These are phyloP conservation scores for Xylaria sp. DNA, from an alignment of 2,329 filamentous ascomycete species.

Conservation along the genomic window DNA sequence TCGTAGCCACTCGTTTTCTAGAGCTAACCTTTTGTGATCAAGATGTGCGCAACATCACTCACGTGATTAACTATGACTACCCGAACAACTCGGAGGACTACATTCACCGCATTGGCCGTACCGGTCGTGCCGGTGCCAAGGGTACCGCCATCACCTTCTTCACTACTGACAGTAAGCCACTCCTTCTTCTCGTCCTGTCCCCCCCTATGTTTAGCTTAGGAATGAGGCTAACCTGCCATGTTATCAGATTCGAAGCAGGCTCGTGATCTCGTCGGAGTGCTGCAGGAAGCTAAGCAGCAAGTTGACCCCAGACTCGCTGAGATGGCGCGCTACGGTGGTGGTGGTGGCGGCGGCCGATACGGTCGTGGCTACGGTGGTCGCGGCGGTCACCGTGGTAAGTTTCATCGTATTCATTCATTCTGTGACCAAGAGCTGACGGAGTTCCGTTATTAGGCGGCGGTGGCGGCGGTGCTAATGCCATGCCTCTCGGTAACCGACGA, in stretches of 20 bases:
- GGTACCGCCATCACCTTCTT: constrained; percentile 98
- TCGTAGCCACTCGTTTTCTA: constrained; percentile 51
- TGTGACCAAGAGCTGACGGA: constrained; percentile 8
- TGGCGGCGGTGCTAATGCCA: constrained; percentile 40
- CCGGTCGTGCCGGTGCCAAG: constrained; percentile 86
- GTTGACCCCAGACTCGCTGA: constrained; percentile 93
- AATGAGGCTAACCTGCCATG: constrained; percentile 34
- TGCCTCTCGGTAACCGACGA: constrained; percentile 33
- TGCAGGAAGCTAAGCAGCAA: constrained; percentile 95
- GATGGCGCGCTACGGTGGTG: constrained; percentile 89
- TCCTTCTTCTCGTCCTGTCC: background rate
- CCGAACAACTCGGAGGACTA: constrained; percentile 99
- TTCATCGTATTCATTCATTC: background rate
- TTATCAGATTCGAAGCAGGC: constrained; percentile 78
- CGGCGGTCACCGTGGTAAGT: constrained; percentile 42
- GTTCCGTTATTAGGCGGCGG: constrained; percentile 33
- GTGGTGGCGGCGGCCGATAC: constrained; percentile 69
- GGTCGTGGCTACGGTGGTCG: constrained; percentile 61
- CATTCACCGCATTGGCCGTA: constrained; percentile 94
- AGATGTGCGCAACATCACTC: constrained; percentile 99
- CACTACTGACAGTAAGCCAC: constrained; percentile 91
- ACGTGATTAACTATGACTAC: constrained; percentile 99
- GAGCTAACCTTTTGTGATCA: constrained; percentile 71
- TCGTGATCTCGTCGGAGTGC: constrained; percentile 88
- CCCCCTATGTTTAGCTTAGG: background rate